Conservation (phyloP, 106 monocot genomes). For the Dioscorea alata region DNA sequence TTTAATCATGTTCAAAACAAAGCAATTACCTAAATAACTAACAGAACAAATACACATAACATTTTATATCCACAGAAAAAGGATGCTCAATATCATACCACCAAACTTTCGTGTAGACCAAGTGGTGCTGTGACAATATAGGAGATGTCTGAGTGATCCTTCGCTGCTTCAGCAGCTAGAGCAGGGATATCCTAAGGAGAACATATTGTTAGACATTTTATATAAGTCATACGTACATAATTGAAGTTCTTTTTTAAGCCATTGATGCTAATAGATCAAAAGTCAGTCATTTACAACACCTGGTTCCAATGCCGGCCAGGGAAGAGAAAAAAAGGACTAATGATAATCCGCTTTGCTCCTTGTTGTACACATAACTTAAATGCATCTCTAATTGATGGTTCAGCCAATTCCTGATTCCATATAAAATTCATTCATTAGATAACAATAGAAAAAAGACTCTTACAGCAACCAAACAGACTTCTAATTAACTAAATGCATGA, state of each 20-base stretch:
- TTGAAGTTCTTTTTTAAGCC: neutral
- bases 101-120: constrained; percentile 86
- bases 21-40: neutral
- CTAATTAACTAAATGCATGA: too few species aligned
- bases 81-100: constrained; percentile 40
- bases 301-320: constrained; percentile 91
- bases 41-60: too few species aligned
- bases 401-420: constrained; percentile 61
- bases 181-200: constrained; percentile 79
- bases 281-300: constrained; percentile 15
- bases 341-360: constrained; percentile 73
- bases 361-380: constrained; percentile 63
- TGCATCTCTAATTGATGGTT: constrained; percentile 83
- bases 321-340: constrained; percentile 93
- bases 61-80: neutral
- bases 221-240: neutral
- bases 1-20: too few species aligned
- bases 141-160: constrained; percentile 61
- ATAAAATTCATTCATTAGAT: too few species aligned
- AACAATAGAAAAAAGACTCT: too few species aligned
- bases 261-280: too few species aligned
- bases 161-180: constrained; percentile 73
- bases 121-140: constrained; percentile 85
- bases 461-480: too few species aligned
- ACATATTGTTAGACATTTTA: constrained; percentile 2